Base-by-base conservation (phyloP, 2,329 filamentous ascomycete genomes). In the Akanthomyces lecanii region DNA sequence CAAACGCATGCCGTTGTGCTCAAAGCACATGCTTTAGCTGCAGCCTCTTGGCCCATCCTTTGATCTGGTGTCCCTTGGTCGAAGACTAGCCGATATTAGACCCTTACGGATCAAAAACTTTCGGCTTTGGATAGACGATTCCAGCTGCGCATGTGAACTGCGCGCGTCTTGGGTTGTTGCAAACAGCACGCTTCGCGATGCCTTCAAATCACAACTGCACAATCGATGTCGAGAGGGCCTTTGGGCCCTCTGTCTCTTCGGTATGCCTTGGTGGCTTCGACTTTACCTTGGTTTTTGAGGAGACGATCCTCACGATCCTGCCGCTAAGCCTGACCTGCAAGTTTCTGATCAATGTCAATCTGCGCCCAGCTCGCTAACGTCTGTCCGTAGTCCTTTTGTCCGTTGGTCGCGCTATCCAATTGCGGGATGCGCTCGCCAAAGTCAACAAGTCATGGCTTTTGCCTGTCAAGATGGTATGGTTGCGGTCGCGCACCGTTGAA, bases 271-370 rank as follows among this genome's bases (percentile, higher is more conserved):
- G 57, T n/a, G 69, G 70, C 50, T 71, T 69, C 64, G 70, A 72
- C 63, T 71, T 72, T 52, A 71, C 71, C 7, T 64, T 72, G 11
- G 63, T 72, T 3, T 72, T 71, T 58, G 68, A 72, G 51, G 69
- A 72, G 56, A 63, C 63, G 50, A 64, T 72, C 23, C 65, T 72
- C 30, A 67, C 66, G 7, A 47, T 71, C 36, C 60, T 66, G 44
- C 67, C 68, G 21, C 60, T 69, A n/a, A 64, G 63, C 11, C 44
- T 68, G 14, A 59, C 67, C 12, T 48, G 67, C 68, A 60, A 36
- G 62, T 65, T 21, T 10, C 21, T 14, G n/a, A 12, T 2, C 21
- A 36, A 36, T 12, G 6, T 33, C 21, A 33, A 30, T 16, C 21
- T 30, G 33, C 16, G 33, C 16, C 30, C 14, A 23, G 47, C 33